Conservation (phyloP, 23 red algal species). For the Gracilaria gracilis region DNA sequence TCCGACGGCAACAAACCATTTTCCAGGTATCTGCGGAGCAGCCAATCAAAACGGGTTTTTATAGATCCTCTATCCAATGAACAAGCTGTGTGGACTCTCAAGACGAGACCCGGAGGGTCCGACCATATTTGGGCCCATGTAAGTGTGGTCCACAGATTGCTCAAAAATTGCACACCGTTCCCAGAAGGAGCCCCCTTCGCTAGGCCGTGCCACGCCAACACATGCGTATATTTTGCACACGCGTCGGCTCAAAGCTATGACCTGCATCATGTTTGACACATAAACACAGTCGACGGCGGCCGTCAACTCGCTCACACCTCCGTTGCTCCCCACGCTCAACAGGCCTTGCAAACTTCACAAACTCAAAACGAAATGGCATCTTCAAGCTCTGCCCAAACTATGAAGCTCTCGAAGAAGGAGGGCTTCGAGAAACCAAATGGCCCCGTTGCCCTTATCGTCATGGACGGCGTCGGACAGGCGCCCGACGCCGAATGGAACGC, state of each 20-base stretch:
- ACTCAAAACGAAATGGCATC: slow-evolving; percentile 16
- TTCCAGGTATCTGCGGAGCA: background rate
- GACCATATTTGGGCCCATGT: background rate
- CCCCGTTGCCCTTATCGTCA: slow-evolving; percentile 83
- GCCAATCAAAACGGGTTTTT: background rate
- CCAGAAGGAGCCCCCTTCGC: background rate
- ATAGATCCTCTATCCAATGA: background rate
- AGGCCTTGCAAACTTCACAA: background rate
- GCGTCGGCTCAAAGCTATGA: background rate
- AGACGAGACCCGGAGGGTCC: background rate
- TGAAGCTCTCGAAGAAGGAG: slow-evolving; percentile 61
- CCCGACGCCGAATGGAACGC: slow-evolving; percentile 77
- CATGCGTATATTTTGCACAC: slow-evolving; percentile 16
- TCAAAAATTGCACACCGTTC: slow-evolving; percentile 12
- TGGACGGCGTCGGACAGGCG: slow-evolving; percentile 88
- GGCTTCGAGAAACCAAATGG: slow-evolving; percentile 80
- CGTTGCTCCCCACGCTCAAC: background rate
- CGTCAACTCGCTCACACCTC: background rate
- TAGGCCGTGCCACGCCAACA: background rate
- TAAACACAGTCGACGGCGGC: background rate
- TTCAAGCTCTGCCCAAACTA: slow-evolving; percentile 46
- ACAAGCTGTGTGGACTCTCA: background rate
- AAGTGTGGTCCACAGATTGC: slow-evolving; percentile 12
- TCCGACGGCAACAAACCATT: background rate
- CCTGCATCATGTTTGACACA: slow-evolving; percentile 3